Conservation (phyloP, 345 rosid genomes). For the Aquilaria yunnanensis region DNA sequence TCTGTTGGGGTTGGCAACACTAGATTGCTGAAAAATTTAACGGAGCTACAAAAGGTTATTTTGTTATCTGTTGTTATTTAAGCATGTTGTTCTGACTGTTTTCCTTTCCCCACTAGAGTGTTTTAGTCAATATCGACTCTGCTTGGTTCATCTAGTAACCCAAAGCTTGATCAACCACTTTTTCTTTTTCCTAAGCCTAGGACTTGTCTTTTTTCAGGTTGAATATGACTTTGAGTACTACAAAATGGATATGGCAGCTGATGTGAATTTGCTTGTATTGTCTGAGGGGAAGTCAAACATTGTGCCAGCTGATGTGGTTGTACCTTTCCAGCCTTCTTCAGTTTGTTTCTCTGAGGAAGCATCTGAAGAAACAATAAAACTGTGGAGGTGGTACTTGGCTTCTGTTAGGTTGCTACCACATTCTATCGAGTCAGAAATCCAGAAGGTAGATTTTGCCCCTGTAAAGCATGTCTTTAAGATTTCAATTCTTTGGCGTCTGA, state of each 20-base stretch:
- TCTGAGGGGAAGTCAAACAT: conserved; percentile 90
- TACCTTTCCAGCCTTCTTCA: conserved; percentile 71
- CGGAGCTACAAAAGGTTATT: conserved; percentile 69
- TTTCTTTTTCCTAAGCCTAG: neutral
- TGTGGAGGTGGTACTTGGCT: conserved; percentile 94
- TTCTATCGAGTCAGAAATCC: conserved; percentile 62
- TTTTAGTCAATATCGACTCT: neutral
- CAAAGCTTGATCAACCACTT: neutral
- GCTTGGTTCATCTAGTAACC: neutral
- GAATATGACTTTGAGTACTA: conserved; percentile 85
- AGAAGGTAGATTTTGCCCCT: conserved; percentile 44
- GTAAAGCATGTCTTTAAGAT: neutral
- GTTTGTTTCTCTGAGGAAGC: conserved; percentile 29
- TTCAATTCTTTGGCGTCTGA: neutral
- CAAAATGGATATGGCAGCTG: conserved; percentile 82
- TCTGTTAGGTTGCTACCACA: conserved; percentile 65
- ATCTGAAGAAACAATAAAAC: conserved; percentile 37
- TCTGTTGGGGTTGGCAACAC: conserved; percentile 75
- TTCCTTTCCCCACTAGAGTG: too few species aligned
- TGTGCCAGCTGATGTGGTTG: conserved; percentile 70
- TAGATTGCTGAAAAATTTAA: conserved; percentile 57
- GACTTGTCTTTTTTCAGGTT: conserved; percentile 40
- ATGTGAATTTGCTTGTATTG: conserved; percentile 65
- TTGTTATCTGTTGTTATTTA: neutral
- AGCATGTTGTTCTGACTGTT: neutral